A percentile compares a stretch with the other conserved stretches of the same genome.
Evolutionary conservation across 1,139 yeast species (phyloP).

Genomic region (Geotrichum histeridarum): DNA sequence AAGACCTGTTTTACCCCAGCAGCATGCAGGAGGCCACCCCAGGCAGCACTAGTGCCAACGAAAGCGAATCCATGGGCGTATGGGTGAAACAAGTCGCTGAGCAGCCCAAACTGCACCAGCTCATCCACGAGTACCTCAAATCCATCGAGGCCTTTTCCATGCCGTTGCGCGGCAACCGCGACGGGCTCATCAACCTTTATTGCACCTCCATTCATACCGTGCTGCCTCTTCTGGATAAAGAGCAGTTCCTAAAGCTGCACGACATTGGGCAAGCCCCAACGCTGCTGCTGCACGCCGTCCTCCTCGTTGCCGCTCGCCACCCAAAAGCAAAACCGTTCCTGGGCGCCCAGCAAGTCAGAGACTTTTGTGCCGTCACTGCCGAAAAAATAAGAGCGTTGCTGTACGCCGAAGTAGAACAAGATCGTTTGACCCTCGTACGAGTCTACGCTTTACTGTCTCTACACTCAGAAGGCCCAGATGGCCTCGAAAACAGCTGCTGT

Average conservation of each 20-base stretch:
- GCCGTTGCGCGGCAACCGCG: slow-evolving; percentile 35
- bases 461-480: slow-evolving; percentile 39
- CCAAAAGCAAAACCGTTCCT: slow-evolving; percentile 36
- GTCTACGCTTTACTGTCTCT: slow-evolving; percentile 35
- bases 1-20: no score
- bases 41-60: not conserved
- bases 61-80: slow-evolving; percentile 32
- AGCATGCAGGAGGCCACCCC: no score
- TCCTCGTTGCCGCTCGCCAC: slow-evolving; percentile 41
- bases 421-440: slow-evolving; percentile 39
- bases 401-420: slow-evolving; percentile 44
- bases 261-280: slow-evolving; percentile 39
- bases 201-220: slow-evolving; percentile 39
- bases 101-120: slow-evolving; percentile 32
- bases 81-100: slow-evolving; percentile 37
- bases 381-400: slow-evolving; percentile 41
- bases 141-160: slow-evolving; percentile 41
- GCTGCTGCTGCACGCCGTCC: slow-evolving; percentile 39
- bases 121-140: slow-evolving; percentile 35
- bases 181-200: slow-evolving; percentile 38
- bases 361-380: slow-evolving; percentile 35
- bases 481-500: slow-evolving; percentile 41
- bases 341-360: slow-evolving; percentile 34
- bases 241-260: slow-evolving; percentile 38
- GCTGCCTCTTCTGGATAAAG: slow-evolving; percentile 40